These are phyloP conservation scores for Anthracocystis walkeri DNA, from an alignment of 1,284 basidiomycete species.

Conservation along the genomic window DNA sequence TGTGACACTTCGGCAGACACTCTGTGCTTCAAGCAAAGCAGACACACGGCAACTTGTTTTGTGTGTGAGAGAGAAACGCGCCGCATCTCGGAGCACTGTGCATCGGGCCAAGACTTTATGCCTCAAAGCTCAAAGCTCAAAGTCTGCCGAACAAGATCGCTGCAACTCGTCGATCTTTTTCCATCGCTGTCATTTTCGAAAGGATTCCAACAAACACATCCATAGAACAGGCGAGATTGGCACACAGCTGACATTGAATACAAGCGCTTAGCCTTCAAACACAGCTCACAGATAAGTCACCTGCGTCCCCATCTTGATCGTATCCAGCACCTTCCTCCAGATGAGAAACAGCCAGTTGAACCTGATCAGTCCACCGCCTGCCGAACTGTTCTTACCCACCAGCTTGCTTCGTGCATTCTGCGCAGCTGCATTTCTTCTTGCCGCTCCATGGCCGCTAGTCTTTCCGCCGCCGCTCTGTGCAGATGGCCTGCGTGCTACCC, in stretches of 20 bases:
- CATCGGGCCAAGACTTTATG: conserved; percentile 20
- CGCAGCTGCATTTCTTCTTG: conserved; percentile 31
- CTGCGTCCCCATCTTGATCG: conserved; percentile 55
- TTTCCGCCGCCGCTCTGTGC: conserved; percentile 4
- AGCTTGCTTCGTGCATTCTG: conserved; percentile 40
- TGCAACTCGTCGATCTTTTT: conserved; percentile 3
- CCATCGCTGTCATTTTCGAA: no score
- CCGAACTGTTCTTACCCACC: conserved; percentile 20
- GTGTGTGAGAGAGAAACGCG: no score
- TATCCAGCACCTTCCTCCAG: conserved; percentile 44
- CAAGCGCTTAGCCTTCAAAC: no score
- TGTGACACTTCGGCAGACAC: no score
- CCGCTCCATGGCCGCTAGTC: not conserved
- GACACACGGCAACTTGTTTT: not conserved
- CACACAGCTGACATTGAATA: conserved; percentile 4
- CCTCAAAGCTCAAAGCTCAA: not conserved
- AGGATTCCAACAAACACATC: no score
- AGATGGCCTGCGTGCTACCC: conserved; percentile 25
- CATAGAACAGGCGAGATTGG: no score
- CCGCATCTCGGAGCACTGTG: conserved; percentile 7
- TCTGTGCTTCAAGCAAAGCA: no score
- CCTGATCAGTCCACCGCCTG: conserved; percentile 19
- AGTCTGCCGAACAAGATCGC: not conserved
- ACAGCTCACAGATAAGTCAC: conserved; percentile 42
- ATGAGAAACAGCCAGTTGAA: conserved; percentile 41